Percentiles rank a stretch among this genome's conserved stretches.
phyloP scores from a whole-genome alignment of 495 filamentous ascomycete genomes.

The Massariosphaeria phaeospora region DNA sequence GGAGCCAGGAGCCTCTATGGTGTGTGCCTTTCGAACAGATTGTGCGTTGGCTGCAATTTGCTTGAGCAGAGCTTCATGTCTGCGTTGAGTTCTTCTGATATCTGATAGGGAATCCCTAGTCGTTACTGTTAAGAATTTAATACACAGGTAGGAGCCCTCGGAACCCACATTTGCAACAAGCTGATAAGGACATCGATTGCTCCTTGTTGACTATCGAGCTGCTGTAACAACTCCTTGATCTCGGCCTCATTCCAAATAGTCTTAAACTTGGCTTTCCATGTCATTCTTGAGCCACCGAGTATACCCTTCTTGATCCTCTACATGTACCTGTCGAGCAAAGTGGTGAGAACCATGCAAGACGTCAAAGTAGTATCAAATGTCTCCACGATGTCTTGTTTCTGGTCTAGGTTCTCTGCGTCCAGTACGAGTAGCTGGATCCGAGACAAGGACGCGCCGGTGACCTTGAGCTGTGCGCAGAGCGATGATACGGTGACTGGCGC shows the following conservation, averaged over 20 bases:
- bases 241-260: slow-evolving; percentile 13
- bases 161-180: slow-evolving; percentile 6
- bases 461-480: background rate
- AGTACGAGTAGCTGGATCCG: slow-evolving; percentile 7
- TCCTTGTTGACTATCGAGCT: slow-evolving; percentile 3
- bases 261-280: slow-evolving; percentile 9
- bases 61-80: background rate
- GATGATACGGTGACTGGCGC: slow-evolving; percentile 3
- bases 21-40: background rate
- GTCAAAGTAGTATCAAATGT: slow-evolving; percentile 3
- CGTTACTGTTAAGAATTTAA: background rate
- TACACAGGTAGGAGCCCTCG: background rate
- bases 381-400: background rate
- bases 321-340: background rate
- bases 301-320: slow-evolving; percentile 2
- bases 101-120: background rate
- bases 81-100: background rate
- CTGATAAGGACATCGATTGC: slow-evolving; percentile 1
- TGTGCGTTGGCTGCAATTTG: background rate
- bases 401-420: background rate
- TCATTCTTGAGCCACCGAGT: background rate
- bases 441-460: slow-evolving; percentile 1
- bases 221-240: slow-evolving; percentile 1
- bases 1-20: background rate
- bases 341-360: background rate